phyloP scores from a whole-genome alignment of 176 grass and related monocot genomes.

The Rhipidocladum racemiflorum region DNA sequence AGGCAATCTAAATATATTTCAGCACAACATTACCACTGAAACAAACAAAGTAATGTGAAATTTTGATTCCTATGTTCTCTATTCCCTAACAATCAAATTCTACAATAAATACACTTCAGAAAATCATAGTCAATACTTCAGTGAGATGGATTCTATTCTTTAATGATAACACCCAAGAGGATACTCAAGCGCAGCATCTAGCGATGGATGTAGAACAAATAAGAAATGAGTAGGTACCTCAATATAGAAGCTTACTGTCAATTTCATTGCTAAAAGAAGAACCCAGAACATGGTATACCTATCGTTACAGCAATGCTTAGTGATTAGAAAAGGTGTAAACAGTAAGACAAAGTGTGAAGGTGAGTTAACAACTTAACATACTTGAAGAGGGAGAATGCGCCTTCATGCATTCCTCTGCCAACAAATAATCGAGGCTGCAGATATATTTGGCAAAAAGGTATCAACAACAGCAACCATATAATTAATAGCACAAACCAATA shows the following conservation, averaged over 20 bases:
- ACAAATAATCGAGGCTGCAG: constrained; percentile 93
- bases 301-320: constrained; percentile 21
- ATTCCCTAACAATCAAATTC: background rate
- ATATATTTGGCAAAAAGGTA: constrained; percentile 27
- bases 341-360: constrained; percentile 16
- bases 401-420: constrained; percentile 99
- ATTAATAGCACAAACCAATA: constrained; percentile 19
- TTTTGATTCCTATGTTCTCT: background rate
- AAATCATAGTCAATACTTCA: background rate
- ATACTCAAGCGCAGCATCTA: background rate
- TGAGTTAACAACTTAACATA: constrained; percentile 48
- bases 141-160: background rate
- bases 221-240: constrained; percentile 58
- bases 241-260: constrained; percentile 89
- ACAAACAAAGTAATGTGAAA: background rate
- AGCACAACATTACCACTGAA: background rate
- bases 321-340: constrained; percentile 19
- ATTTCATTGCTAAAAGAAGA: constrained; percentile 83
- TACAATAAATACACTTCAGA: background rate
- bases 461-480: background rate
- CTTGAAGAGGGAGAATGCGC: constrained; percentile 97
- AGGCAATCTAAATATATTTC: background rate
- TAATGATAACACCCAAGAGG: background rate
- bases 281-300: constrained; percentile 99
- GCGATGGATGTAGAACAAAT: constrained; percentile 9